phyloP scores from a whole-genome alignment of 257 asterid species.

The Lavandula angustifolia region DNA sequence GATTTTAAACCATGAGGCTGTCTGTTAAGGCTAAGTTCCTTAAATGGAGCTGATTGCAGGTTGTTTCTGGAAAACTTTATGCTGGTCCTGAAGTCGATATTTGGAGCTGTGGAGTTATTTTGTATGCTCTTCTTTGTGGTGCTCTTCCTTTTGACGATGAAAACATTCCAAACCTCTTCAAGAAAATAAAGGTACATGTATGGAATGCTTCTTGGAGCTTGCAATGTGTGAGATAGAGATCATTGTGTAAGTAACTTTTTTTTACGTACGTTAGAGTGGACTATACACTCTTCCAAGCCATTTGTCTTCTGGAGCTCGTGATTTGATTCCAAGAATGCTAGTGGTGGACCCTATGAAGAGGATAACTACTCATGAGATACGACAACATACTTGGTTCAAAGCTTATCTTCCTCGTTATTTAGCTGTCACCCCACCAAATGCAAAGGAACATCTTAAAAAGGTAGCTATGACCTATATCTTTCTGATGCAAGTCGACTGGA shows the following conservation, averaged over 20 bases:
- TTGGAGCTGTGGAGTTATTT: slow-evolving; percentile 97
- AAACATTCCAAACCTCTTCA: slow-evolving; percentile 91
- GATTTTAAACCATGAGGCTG: background rate
- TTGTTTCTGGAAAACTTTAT: slow-evolving; percentile 91
- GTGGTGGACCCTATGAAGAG: slow-evolving; percentile 93
- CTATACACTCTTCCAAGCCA: slow-evolving; percentile 93
- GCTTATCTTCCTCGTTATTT: slow-evolving; percentile 82
- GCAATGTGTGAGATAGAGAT: slow-evolving; percentile 24
- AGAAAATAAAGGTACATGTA: slow-evolving; percentile 81
- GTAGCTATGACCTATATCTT: slow-evolving; percentile 34
- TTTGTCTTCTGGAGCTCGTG: slow-evolving; percentile 82
- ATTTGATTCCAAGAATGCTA: slow-evolving; percentile 85
- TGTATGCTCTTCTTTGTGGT: slow-evolving; percentile 97
- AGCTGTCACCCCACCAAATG: slow-evolving; percentile 83
- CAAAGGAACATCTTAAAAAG: slow-evolving; percentile 68
- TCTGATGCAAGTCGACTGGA: background rate
- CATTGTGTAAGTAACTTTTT: slow-evolving; percentile 1
- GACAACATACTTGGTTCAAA: slow-evolving; percentile 89
- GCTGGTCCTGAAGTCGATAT: slow-evolving; percentile 98
- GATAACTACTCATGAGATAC: slow-evolving; percentile 69
- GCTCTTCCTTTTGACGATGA: slow-evolving; percentile 97
- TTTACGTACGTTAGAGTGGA: slow-evolving; percentile 62
- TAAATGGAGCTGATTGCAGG: slow-evolving; percentile 54
- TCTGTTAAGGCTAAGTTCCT: slow-evolving; percentile 23
- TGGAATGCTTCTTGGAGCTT: slow-evolving; percentile 29